Percentiles rank a stretch among this genome's conserved stretches.
phyloP scores from a whole-genome alignment of 768 basidiomycete species.

The Boletus vermiculosoides region DNA sequence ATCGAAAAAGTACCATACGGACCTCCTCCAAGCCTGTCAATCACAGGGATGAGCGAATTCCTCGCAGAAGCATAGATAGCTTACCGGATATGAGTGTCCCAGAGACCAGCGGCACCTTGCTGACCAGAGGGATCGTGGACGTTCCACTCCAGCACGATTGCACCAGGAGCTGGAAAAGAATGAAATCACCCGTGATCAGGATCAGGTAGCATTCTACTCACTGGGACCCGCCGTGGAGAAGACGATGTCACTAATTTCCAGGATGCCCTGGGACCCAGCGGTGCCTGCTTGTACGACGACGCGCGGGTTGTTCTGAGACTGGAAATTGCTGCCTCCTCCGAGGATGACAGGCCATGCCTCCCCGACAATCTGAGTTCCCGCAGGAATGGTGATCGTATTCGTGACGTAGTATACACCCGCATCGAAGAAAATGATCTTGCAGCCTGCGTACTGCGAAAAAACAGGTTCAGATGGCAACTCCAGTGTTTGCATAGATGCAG shows the following conservation, averaged over 20 bases:
- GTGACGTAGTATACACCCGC: constrained; percentile 53
- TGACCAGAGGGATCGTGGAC: constrained; percentile 51
- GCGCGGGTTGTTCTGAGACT: constrained; percentile 37
- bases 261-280: constrained; percentile 43
- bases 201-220: constrained; percentile 1
- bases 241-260: constrained; percentile 66
- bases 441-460: constrained; percentile 53
- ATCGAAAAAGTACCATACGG: not conserved
- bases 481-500: not conserved
- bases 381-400: constrained; percentile 47
- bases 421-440: constrained; percentile 82
- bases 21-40: constrained; percentile 30
- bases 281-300: constrained; percentile 46
- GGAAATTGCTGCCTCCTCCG: constrained; percentile 42
- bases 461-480: not conserved
- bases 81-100: constrained; percentile 45
- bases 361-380: constrained; percentile 46
- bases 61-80: not conserved
- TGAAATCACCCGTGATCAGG: not conserved
- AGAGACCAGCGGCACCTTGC: constrained; percentile 53
- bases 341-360: constrained; percentile 52
- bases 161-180: constrained; percentile 37
- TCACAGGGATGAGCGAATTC: not conserved
- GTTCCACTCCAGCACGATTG: constrained; percentile 57
- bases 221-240: constrained; percentile 55